Base-by-base conservation (phyloP, 495 filamentous ascomycete genomes). In the Hypomontagnella submonticulosa region DNA sequence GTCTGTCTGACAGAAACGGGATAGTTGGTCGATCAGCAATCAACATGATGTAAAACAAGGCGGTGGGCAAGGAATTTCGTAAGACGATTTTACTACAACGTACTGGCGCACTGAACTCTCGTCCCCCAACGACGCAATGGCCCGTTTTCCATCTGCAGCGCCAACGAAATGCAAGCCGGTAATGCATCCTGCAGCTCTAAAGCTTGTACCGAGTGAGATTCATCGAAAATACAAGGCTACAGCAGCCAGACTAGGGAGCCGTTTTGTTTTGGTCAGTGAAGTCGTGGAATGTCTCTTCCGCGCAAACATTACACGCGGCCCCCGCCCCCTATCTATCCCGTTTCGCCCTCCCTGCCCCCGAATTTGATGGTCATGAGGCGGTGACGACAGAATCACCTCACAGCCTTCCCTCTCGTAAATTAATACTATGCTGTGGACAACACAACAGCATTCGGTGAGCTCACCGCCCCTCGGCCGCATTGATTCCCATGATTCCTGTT, bases 261-360 rank as follows among this genome's bases (percentile, higher is more conserved):
- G 46, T 37, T 52, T 16, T 41, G 4, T 42, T 30, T 61, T n/a
- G n/a, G n/a, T n/a, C 37, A 43, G 13, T 50, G 46, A 49, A 46
- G 44, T 57, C 44, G 57, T 47, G 38, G 23, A 16, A 42, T 67
- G 51, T 57, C 32, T 66, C 40, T 67, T 61, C 57, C 57, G 52
- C 58, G 64, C 53, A 62, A 53, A 57, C 53, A 51, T 49, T 57
- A 44, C 63, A 67, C 58, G 58, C 64, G 52, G 57, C 64, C 57
- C 38, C 19, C 23, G 34, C n/a, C n/a, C 36, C 23, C 10, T 20
- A 11, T 37, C 18, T 23, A 36, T 7, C 11, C 12, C 6, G 30
- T 13, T n/a, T 20, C n/a, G n/a, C 32, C 30, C 33, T 32, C 23
- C 23, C 23, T 27, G 6, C 3, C 23, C 23, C 2, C 23, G 23